Conservation (phyloP, 2,329 filamentous ascomycete genomes). For the Talaromyces sp. region DNA sequence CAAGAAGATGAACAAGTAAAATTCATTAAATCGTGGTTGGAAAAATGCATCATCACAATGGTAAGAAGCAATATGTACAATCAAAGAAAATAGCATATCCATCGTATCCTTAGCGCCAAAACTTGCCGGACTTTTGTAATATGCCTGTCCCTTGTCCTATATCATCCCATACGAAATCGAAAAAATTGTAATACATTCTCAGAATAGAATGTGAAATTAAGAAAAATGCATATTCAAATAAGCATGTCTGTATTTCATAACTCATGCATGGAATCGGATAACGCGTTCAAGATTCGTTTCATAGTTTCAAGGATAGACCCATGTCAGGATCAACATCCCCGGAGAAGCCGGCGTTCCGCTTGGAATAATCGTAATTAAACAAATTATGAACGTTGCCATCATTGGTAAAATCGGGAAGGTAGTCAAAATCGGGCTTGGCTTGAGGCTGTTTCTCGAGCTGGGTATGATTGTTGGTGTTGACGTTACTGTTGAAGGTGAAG, state of each 20-base stretch:
- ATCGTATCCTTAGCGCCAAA: neutral
- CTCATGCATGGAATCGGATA: neutral
- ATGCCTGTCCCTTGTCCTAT: neutral
- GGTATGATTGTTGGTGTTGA: neutral
- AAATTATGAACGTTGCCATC: neutral
- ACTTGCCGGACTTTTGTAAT: neutral
- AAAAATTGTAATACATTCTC: neutral
- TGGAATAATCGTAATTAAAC: conserved; percentile 11
- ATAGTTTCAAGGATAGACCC: conserved; percentile 14
- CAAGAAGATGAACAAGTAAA: too few species aligned
- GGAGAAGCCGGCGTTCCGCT: conserved; percentile 13
- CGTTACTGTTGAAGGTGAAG: neutral
- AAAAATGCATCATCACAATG: neutral
- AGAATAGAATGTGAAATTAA: neutral
- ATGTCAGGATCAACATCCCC: conserved; percentile 13
- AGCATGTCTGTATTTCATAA: neutral
- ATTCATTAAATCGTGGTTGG: neutral
- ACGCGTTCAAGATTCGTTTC: neutral
- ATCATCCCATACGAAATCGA: neutral
- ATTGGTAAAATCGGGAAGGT: conserved; percentile 7
- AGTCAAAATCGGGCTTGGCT: conserved; percentile 9
- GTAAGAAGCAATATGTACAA: neutral
- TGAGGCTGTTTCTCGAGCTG: conserved; percentile 4
- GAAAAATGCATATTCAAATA: neutral
- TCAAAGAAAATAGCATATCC: neutral